Evolutionary conservation across 2,329 filamentous ascomycete genomes (phyloP), one percentile per base, ranked within the genome.

Genomic region (Colletotrichum tabaci): DNA sequence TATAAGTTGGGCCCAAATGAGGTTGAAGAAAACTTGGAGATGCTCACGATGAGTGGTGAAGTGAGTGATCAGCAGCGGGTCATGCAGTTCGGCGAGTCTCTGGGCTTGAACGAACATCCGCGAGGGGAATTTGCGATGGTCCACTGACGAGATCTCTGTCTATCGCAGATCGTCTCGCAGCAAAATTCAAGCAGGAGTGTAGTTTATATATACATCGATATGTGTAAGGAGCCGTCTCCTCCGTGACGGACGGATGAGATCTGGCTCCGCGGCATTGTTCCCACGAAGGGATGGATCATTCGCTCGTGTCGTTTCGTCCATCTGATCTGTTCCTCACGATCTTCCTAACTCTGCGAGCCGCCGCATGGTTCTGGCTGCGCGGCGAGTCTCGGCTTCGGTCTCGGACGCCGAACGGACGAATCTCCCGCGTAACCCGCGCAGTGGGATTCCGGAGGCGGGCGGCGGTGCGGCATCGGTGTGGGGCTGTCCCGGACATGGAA

Each of bases 351-450:
- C 7, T 10, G 9, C 21, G 7, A 4, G 2, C 46, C 46, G 10
- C 46, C 46, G 1, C 12, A 42, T n/a, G n/a, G 7, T 5, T 40
- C 38, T 57, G 53, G 15, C 3, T 2, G 38, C 35, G 16, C 12
- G 6, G 13, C 13, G 42, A 60, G 40, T 13, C 21, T 60, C 23
- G 23, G 23, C 21, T 46, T 35, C 42, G 57, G 35, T 5, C 21
- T 60, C 42, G 40, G 57, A 47, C 57, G 21, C 57, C 57, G 57
- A 60, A 21, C 57, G 57, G 57, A 46, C 23, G 15, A 47, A n/a
- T 16, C 16, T 16, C 40, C 63, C 55, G 46, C 46, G 55, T 55
- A 61, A 38, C 35, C 55, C 46, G 46, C 55, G 44, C 44, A 42
- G 21, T 35, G 35, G 12, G 23, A 18, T 18, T 13, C 44, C 63